Percentiles rank a stretch among this genome's conserved stretches.
Evolutionary conservation across 805 yeast species (phyloP).

Genomic region (Starmerella kuoi): DNA sequence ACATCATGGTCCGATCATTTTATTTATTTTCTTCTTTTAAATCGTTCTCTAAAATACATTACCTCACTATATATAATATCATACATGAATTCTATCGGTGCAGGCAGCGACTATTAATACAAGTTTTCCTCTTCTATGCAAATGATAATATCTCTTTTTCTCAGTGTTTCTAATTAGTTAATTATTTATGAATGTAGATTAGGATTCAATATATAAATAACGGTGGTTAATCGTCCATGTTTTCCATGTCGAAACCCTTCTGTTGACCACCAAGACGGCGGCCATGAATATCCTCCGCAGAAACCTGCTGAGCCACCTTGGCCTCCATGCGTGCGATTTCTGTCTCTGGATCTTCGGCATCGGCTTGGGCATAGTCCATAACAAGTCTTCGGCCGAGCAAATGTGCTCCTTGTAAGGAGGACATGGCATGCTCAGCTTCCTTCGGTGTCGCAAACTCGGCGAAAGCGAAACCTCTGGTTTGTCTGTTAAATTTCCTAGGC

Average conservation of each 20-base stretch:
- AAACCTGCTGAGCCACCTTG: constrained; percentile 71
- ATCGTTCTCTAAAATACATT: too few species aligned
- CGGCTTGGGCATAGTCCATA: constrained; percentile 81
- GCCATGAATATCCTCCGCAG: constrained; percentile 59
- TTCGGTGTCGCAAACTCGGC: constrained; percentile 78
- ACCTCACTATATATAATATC: too few species aligned
- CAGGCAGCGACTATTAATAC: too few species aligned
- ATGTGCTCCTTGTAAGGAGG: constrained; percentile 88
- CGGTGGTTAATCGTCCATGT: constrained; percentile 40
- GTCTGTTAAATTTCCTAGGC: constrained; percentile 88
- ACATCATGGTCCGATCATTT: too few species aligned
- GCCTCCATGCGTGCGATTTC: constrained; percentile 84
- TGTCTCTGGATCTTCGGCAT: constrained; percentile 71
- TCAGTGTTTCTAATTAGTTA: too few species aligned
- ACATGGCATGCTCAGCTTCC: constrained; percentile 92
- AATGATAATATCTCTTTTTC: too few species aligned
- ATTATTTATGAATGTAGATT: too few species aligned
- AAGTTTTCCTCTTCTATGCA: too few species aligned
- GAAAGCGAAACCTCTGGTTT: constrained; percentile 95
- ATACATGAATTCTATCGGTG: too few species aligned
- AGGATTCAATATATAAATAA: too few species aligned
- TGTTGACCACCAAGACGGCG: constrained; percentile 57
- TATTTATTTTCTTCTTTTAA: too few species aligned
- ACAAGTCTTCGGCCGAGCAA: constrained; percentile 89
- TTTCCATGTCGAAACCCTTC: constrained; percentile 40